Conservation (phyloP, 1,139 yeast species). For the Lizanozyma gosingica region DNA sequence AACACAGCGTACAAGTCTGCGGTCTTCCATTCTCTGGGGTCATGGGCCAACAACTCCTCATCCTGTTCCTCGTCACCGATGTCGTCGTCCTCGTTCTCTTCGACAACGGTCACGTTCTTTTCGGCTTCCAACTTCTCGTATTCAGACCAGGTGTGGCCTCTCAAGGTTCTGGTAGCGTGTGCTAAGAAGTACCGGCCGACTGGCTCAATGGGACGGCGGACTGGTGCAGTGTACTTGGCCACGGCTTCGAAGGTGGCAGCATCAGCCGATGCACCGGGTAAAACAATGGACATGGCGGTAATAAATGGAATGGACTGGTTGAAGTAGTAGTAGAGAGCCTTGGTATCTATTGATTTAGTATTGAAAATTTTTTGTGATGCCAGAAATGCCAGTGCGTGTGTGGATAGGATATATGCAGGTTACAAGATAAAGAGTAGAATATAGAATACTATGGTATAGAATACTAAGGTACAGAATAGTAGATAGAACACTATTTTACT, state of each 20-base stretch:
- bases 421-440: too few species aligned
- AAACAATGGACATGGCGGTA: slow-evolving; percentile 23
- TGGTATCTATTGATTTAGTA: too few species aligned
- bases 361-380: too few species aligned
- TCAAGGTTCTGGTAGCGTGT: slow-evolving; percentile 90
- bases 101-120: slow-evolving; percentile 69
- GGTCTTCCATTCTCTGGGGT: slow-evolving; percentile 97
- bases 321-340: too few species aligned
- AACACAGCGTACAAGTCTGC: slow-evolving; percentile 95
- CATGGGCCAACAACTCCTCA: slow-evolving; percentile 72
- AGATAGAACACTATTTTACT: too few species aligned
- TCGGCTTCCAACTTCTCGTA: slow-evolving; percentile 91
- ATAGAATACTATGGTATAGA: too few species aligned
- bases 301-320: too few species aligned
- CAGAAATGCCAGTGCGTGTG: too few species aligned
- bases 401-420: too few species aligned
- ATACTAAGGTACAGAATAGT: too few species aligned
- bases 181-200: slow-evolving; percentile 95
- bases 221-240: slow-evolving; percentile 52
- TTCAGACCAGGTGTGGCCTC: slow-evolving; percentile 99
- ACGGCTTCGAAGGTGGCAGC: slow-evolving; percentile 44
- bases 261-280: slow-evolving; percentile 35
- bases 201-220: slow-evolving; percentile 87
- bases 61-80: slow-evolving; percentile 71
- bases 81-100: slow-evolving; percentile 62